Percentiles rank a stretch among this genome's conserved stretches.
Evolutionary conservation across 768 basidiomycete species (phyloP).

Genomic region (Leccinum arenicola): DNA sequence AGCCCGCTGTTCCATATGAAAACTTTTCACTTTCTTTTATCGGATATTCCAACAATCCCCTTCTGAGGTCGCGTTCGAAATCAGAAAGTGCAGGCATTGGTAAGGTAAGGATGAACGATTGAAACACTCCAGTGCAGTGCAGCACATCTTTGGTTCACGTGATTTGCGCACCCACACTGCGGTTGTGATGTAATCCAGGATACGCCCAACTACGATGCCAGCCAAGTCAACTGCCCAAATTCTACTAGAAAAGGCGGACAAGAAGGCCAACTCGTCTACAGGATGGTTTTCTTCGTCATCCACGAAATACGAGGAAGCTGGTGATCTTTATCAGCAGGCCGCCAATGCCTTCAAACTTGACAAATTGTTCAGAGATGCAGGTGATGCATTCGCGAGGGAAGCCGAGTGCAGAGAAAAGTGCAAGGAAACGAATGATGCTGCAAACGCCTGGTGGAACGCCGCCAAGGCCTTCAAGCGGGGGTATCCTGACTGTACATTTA

Average conservation of each 20-base stretch:
- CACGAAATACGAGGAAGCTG: conserved; percentile 91
- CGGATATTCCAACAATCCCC: conserved; percentile 58
- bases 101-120: background rate
- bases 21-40: conserved; percentile 70
- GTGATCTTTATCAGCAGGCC: conserved; percentile 92
- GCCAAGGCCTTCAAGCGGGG: conserved; percentile 94
- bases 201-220: conserved; percentile 45
- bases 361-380: conserved; percentile 87
- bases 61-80: conserved; percentile 43
- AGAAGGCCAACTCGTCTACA: conserved; percentile 79
- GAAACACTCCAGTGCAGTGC: background rate
- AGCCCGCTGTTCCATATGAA: conserved; percentile 93
- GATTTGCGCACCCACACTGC: conserved; percentile 2
- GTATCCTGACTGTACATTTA: conserved; percentile 71
- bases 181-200: background rate
- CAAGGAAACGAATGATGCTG: conserved; percentile 90
- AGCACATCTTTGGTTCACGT: conserved; percentile 12
- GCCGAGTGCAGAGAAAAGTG: conserved; percentile 91
- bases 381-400: conserved; percentile 89
- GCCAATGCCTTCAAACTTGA: conserved; percentile 93
- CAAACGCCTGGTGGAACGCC: conserved; percentile 98
- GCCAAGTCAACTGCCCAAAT: conserved; percentile 75
- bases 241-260: conserved; percentile 85
- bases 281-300: conserved; percentile 88
- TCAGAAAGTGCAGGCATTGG: conserved; percentile 34